phyloP scores from a whole-genome alignment of 192 early-diverging fungal genomes.

The Gryganskiella cystojenkinii region DNA sequence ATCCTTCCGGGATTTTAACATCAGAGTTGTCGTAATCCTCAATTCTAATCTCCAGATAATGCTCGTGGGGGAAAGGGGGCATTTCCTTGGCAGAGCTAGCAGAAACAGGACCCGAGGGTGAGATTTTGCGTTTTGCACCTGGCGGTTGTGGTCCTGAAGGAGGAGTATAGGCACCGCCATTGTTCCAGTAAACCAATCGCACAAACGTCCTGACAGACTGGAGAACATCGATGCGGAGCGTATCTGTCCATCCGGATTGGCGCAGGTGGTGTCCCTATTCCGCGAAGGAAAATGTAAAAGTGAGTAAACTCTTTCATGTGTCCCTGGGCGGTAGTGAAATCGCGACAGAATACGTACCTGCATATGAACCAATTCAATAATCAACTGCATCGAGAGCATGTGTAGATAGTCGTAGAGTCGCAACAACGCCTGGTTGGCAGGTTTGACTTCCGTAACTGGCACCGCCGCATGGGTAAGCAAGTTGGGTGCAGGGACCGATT shows the following conservation, averaged over 20 bases:
- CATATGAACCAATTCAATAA: slow-evolving; percentile 75
- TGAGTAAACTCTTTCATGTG: too few species aligned
- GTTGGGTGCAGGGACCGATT: slow-evolving; percentile 18
- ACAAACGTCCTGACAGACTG: slow-evolving; percentile 36
- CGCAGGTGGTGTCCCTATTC: slow-evolving; percentile 33
- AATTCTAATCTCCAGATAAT: slow-evolving; percentile 45
- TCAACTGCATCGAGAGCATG: slow-evolving; percentile 68
- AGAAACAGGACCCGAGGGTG: slow-evolving; percentile 6
- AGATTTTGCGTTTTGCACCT: slow-evolving; percentile 25
- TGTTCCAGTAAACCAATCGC: slow-evolving; percentile 57
- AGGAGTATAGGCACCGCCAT: slow-evolving; percentile 9
- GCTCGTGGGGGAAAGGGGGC: slow-evolving; percentile 24
- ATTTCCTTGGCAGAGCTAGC: slow-evolving; percentile 2
- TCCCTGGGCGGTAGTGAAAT: too few species aligned
- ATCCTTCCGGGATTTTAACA: slow-evolving; percentile 30
- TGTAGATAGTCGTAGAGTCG: slow-evolving; percentile 83
- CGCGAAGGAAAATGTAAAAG: neutral
- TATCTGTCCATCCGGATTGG: slow-evolving; percentile 58
- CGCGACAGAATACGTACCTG: slow-evolving; percentile 62
- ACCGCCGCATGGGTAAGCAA: neutral
- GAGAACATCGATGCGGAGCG: slow-evolving; percentile 58
- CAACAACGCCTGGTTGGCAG: slow-evolving; percentile 69
- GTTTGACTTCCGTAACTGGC: slow-evolving; percentile 3
- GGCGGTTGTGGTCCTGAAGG: slow-evolving; percentile 10
- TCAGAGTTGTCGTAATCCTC: slow-evolving; percentile 20